phyloP scores from a whole-genome alignment of 306 rosid genomes.

The Chamaecrista fasciculata region DNA sequence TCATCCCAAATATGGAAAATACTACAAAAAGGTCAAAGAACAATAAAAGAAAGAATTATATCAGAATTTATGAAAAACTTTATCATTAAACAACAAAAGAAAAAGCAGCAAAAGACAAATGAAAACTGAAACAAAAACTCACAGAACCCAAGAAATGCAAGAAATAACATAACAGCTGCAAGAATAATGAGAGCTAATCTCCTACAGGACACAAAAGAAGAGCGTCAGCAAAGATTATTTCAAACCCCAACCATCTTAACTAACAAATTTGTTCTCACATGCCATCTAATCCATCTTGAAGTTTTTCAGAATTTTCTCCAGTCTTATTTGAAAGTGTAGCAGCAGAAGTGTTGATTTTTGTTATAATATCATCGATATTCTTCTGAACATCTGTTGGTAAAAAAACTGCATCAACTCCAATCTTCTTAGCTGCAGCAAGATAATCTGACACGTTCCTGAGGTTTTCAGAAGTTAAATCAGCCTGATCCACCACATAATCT shows the following conservation, averaged over 20 bases:
- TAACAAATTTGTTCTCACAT: slow-evolving; percentile 25
- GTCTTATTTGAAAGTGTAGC: slow-evolving; percentile 34
- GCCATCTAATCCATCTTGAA: slow-evolving; percentile 32
- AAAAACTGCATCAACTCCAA: slow-evolving; percentile 44
- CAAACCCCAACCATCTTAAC: neutral
- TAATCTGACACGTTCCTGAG: slow-evolving; percentile 56
- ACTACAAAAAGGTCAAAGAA: slow-evolving; percentile 43
- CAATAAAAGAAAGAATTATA: slow-evolving; percentile 22
- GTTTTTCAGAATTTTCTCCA: slow-evolving; percentile 33
- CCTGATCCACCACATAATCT: slow-evolving; percentile 36
- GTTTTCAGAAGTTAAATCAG: slow-evolving; percentile 43
- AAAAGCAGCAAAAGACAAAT: neutral
- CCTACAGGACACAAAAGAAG: slow-evolving; percentile 41
- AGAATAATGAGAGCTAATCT: slow-evolving; percentile 66
- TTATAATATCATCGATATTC: slow-evolving; percentile 28
- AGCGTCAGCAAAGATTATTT: neutral
- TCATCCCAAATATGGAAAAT: slow-evolving; percentile 74
- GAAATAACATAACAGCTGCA: slow-evolving; percentile 76
- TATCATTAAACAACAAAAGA: neutral
- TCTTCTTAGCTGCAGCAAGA: slow-evolving; percentile 45
- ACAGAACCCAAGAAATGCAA: slow-evolving; percentile 81
- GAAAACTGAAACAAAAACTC: slow-evolving; percentile 20
- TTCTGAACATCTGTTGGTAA: slow-evolving; percentile 44
- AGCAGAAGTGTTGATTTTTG: slow-evolving; percentile 37
- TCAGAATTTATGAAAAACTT: neutral